Evolutionary conservation across 140 eudicot species (phyloP).

Genomic region (Flaveria floridana): DNA sequence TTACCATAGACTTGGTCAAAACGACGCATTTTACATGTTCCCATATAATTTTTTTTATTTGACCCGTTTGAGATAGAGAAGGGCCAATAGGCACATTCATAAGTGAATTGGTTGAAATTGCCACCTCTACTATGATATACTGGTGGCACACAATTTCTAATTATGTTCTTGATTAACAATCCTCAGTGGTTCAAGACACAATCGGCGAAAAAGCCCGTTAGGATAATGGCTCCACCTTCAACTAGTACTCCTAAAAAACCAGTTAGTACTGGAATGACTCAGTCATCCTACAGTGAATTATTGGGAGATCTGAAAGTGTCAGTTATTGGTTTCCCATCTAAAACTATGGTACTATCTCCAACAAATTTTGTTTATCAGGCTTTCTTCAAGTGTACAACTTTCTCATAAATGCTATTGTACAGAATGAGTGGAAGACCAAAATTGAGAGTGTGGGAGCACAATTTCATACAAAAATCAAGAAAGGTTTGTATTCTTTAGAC

Average conservation of each 20-base stretch:
- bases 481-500: constrained; percentile 43
- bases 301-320: constrained; percentile 74
- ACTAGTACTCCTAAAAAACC: constrained; percentile 43
- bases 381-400: constrained; percentile 4
- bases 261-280: constrained; percentile 41
- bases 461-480: constrained; percentile 67
- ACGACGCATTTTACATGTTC: background rate
- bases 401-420: constrained; percentile 7
- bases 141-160: background rate
- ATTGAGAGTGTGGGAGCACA: constrained; percentile 70
- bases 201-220: constrained; percentile 52
- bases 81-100: background rate
- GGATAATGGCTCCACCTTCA: constrained; percentile 68
- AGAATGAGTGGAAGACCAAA: constrained; percentile 67
- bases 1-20: too few species aligned
- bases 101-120: background rate
- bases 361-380: background rate
- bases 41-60: constrained; percentile 6
- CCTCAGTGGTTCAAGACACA: constrained; percentile 89
- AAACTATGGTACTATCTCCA: constrained; percentile 48
- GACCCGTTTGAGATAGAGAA: constrained; percentile 3
- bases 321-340: constrained; percentile 47
- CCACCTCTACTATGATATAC: background rate
- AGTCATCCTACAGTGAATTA: constrained; percentile 52
- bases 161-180: constrained; percentile 22